phyloP scores from a whole-genome alignment of 176 grass and related monocot species.

The sorghum (Sorghum bicolor) region Sorghum_bicolor_NCBIv3 NC_012873.2:68532001-68532500 shows the following conservation, averaged over 20 bases:
- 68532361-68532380: conserved; percentile 54
- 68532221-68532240: conserved; percentile 67
- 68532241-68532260: conserved; percentile 63
- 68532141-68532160: conserved; percentile 52
- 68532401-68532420: conserved; percentile 64
- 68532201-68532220: conserved; percentile 49
- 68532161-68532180: conserved; percentile 64
- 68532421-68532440: conserved; percentile 72
- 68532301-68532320: conserved; percentile 60
- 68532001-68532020: conserved; percentile 74
- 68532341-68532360: conserved; percentile 53
- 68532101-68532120: conserved; percentile 37
- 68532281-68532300: conserved; percentile 75
- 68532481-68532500: no score
- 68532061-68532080: conserved; percentile 81
- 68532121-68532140: conserved; percentile 46
- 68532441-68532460: conserved; percentile 47
- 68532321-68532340: conserved; percentile 55
- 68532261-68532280: conserved; percentile 61
- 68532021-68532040: conserved; percentile 66
- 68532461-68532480: no score
- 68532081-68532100: conserved; percentile 65
- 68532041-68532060: conserved; percentile 69
- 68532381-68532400: conserved; percentile 67
- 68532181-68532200: conserved; percentile 83